These are phyloP conservation scores for Chlorella vulgaris DNA, from an alignment of 139 green algal genomes.

Conservation along the genomic window DNA sequence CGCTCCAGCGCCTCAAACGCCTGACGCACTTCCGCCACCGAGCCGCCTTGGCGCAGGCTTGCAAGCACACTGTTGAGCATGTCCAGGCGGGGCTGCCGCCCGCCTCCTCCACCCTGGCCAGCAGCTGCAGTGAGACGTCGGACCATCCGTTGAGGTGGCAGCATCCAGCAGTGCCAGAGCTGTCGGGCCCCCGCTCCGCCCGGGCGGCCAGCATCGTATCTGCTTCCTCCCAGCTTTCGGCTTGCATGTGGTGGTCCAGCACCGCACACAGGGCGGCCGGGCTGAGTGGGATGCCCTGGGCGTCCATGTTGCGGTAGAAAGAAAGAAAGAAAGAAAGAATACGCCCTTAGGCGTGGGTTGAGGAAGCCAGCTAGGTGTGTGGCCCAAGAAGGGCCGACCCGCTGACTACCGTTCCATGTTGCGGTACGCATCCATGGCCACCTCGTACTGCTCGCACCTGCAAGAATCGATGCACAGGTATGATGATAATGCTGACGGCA, in stretches of 20 bases:
- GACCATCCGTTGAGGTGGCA: conserved; percentile 51
- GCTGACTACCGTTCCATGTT: too few species aligned
- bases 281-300: background rate
- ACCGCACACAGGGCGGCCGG: background rate
- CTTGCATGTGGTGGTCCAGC: background rate
- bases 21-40: conserved; percentile 14
- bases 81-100: background rate
- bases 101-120: conserved; percentile 51
- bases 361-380: too few species aligned
- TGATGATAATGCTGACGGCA: too few species aligned
- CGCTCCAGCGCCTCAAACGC: conserved; percentile 42
- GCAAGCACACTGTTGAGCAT: conserved; percentile 44
- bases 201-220: background rate
- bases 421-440: background rate
- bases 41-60: conserved; percentile 34
- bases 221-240: background rate
- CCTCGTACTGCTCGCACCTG: background rate
- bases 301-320: too few species aligned
- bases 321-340: too few species aligned
- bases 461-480: background rate
- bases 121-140: conserved; percentile 77
- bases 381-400: too few species aligned
- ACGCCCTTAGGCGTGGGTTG: too few species aligned
- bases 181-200: background rate
- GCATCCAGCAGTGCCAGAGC: background rate